Conservation (phyloP, 2,329 filamentous ascomycete genomes). For the Neospermospora avenae region DNA sequence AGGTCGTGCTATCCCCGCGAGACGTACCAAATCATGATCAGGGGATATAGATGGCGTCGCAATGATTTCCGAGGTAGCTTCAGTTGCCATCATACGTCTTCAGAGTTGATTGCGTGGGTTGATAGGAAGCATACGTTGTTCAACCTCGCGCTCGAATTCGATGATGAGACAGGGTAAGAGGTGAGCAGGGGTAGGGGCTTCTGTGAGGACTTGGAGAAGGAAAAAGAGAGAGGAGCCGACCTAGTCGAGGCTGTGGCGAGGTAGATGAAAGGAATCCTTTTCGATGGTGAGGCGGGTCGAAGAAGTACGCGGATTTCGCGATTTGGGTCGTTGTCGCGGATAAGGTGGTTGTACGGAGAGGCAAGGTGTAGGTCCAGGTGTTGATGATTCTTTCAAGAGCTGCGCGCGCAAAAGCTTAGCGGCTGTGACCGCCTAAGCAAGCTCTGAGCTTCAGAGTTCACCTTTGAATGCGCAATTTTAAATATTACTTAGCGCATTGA, state of each 20-base stretch:
- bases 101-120: slow-evolving; percentile 34
- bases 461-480: too few relatives aligned
- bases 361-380: too few relatives aligned
- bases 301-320: not conserved
- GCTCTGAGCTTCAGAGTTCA: too few relatives aligned
- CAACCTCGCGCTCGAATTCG: slow-evolving; percentile 24
- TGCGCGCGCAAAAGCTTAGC: not conserved
- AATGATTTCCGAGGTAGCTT: slow-evolving; percentile 51
- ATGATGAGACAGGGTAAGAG: slow-evolving; percentile 14
- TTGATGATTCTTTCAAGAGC: not conserved
- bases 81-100: slow-evolving; percentile 64
- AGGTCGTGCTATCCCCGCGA: not conserved
- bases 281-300: not conserved
- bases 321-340: not conserved
- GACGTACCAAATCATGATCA: slow-evolving; percentile 35
- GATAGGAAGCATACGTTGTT: slow-evolving; percentile 34
- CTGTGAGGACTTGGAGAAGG: not conserved
- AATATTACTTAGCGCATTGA: too few relatives aligned
- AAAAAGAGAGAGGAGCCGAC: slow-evolving; percentile 4
- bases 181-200: not conserved
- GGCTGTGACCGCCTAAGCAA: too few relatives aligned
- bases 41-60: slow-evolving; percentile 32
- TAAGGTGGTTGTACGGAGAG: not conserved
- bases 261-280: not conserved
- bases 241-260: not conserved